phyloP scores from a whole-genome alignment of 306 rosid species.

The Trichosanthes truncata region DNA sequence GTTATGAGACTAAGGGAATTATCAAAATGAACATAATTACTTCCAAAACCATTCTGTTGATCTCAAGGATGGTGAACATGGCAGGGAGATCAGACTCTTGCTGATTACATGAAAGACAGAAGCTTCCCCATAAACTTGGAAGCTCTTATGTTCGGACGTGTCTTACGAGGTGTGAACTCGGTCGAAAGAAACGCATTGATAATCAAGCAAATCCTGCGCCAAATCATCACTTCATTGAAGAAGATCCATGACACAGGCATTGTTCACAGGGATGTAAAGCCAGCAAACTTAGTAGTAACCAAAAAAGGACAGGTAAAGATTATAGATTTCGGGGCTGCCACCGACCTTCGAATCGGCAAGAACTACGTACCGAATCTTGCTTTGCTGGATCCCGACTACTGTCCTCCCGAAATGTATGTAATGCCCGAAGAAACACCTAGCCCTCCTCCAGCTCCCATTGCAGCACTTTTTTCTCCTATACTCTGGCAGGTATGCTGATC shows the following conservation, averaged over 20 bases:
- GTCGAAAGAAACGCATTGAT: conserved; percentile 62
- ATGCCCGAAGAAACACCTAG: conserved; percentile 91
- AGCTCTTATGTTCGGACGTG: conserved; percentile 82
- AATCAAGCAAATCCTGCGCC: conserved; percentile 93
- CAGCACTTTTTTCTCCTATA: conserved; percentile 80
- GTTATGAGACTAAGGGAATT: not conserved
- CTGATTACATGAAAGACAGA: conserved; percentile 73
- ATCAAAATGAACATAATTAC: not conserved
- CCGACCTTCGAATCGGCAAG: conserved; percentile 91
- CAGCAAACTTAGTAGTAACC: conserved; percentile 85
- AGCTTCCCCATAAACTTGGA: conserved; percentile 79
- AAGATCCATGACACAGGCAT: conserved; percentile 89
- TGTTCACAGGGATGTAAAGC: conserved; percentile 92
- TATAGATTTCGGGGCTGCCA: conserved; percentile 93
- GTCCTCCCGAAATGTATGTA: conserved; percentile 85
- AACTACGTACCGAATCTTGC: conserved; percentile 59
- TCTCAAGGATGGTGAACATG: conserved; percentile 21
- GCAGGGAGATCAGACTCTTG: conserved; percentile 80
- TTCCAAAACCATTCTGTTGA: conserved; percentile 21
- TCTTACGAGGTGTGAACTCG: conserved; percentile 67
- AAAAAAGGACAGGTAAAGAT: conserved; percentile 69
- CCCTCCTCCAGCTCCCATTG: conserved; percentile 91
- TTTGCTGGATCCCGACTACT: conserved; percentile 78
- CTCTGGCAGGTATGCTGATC: conserved; percentile 74
- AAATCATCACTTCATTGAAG: conserved; percentile 67